Evolutionary conservation across 1,284 basidiomycete genomes (phyloP), one percentile per base, ranked within the genome.

Genomic region (Fomitopsis palustris): DNA sequence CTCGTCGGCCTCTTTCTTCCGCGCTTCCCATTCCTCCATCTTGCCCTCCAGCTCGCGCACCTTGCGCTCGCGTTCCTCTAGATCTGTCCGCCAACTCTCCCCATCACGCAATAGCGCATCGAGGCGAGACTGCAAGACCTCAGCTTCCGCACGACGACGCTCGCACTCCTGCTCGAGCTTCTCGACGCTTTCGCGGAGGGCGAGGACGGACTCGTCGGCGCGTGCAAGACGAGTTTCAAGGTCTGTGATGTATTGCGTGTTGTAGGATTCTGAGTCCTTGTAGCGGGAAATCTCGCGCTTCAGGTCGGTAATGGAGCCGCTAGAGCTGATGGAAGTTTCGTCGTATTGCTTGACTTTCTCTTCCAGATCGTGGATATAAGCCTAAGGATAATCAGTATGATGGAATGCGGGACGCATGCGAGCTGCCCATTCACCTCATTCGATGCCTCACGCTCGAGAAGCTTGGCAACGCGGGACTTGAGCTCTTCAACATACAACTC

Each of bases 341-440:
- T 94, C 87, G 65, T 90, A 90, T 1, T 80, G 75, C 74, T 91
- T 93, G 71, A 98, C 86, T 74, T 93, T 93, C 65, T 89, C 86
- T 73, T 99, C 96, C 29, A 98, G 79, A 71, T 98, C 95, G 51
- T 86, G 90, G 27, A 98, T 89, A 73, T 98, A 98, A 1, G 88
- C 89, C 91, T 92, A 63, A 49, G 39, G 51, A 60, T 2, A 59
- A 62, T 19, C 54, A 61, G 62, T 25, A 66, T 59, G 16, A 37
- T 37, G 19, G 41, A 37, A 53, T 21, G n/a, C 39, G 51, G 49
- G 9, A 19, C 21, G 43, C 59, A n/a, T 55, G 45, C 21, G 39
- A 55, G 42, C 58, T 54, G 58, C 35, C 45, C 8, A 64, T 77
- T 63, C 68, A 92, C 92, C 81, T 98, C 96, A 29, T 93, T 95